phyloP scores from a whole-genome alignment of 305 asterid genomes.

The Fraxinus ornus region DNA sequence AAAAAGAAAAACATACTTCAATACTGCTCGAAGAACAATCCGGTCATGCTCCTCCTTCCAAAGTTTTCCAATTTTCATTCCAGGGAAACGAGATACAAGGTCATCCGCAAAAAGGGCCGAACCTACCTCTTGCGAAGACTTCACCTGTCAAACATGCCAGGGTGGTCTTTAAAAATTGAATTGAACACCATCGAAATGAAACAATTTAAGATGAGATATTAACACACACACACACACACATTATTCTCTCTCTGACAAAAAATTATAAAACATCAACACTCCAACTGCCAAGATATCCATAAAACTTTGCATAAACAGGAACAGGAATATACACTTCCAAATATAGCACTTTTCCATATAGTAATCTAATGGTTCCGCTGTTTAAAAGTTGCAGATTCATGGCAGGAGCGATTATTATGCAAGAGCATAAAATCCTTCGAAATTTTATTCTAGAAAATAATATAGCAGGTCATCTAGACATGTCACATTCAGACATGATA shows the following conservation, averaged over 20 bases:
- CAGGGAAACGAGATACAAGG: conserved; percentile 67
- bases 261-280: neutral
- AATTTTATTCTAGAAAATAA: neutral
- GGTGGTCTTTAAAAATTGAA: conserved; percentile 23
- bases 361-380: neutral
- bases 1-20: conserved; percentile 49
- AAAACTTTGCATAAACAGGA: conserved; percentile 17
- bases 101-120: conserved; percentile 65
- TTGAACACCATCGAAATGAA: conserved; percentile 17
- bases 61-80: conserved; percentile 72
- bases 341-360: neutral
- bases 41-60: conserved; percentile 92
- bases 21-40: conserved; percentile 72
- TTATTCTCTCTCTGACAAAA: conserved; percentile 12
- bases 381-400: neutral
- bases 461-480: neutral
- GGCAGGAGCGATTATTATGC: neutral
- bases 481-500: neutral
- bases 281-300: neutral
- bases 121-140: conserved; percentile 45
- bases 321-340: conserved; percentile 5
- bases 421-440: neutral
- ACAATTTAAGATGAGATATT: conserved; percentile 13
- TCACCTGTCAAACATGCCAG: conserved; percentile 57
- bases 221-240: conserved; percentile 2